Percentiles rank a stretch among this genome's conserved stretches.
Evolutionary conservation across 1,284 basidiomycete species (phyloP).

Genomic region (Golubevia sp.): DNA sequence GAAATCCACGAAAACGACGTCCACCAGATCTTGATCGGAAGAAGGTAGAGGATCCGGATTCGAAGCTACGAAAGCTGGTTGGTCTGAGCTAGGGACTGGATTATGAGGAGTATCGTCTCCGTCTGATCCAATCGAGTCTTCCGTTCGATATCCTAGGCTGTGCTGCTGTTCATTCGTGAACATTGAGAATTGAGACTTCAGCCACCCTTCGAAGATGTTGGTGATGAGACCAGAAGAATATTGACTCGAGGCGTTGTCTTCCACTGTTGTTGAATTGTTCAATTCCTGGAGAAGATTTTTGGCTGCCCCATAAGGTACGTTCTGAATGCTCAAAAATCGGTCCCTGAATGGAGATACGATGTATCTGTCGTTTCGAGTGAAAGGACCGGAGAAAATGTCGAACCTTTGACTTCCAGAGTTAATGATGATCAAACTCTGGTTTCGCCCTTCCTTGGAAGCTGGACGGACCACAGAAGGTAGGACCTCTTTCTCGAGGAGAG

Average conservation of each 20-base stretch:
- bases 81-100: neutral
- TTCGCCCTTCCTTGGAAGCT: slow-evolving; percentile 20
- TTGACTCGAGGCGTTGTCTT: too few species aligned
- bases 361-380: slow-evolving; percentile 54
- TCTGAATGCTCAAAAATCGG: slow-evolving; percentile 40
- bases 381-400: slow-evolving; percentile 47
- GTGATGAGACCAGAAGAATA: too few species aligned
- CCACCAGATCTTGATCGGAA: neutral
- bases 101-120: neutral
- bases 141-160: neutral
- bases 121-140: neutral
- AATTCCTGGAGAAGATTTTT: slow-evolving; percentile 28
- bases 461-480: slow-evolving; percentile 48
- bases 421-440: slow-evolving; percentile 36
- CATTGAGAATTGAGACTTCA: neutral
- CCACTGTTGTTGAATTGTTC: slow-evolving; percentile 2
- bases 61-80: neutral
- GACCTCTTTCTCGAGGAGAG: slow-evolving; percentile 35
- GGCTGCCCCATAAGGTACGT: slow-evolving; percentile 46
- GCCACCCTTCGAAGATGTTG: too few species aligned
- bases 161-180: neutral
- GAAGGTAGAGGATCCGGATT: neutral
- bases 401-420: slow-evolving; percentile 54
- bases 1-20: neutral
- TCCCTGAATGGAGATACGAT: slow-evolving; percentile 53